Percentiles rank a stretch among this genome's conserved stretches.
phyloP scores from a whole-genome alignment of 106 monocot genomes.

The Dactylorhiza incarnata region DNA sequence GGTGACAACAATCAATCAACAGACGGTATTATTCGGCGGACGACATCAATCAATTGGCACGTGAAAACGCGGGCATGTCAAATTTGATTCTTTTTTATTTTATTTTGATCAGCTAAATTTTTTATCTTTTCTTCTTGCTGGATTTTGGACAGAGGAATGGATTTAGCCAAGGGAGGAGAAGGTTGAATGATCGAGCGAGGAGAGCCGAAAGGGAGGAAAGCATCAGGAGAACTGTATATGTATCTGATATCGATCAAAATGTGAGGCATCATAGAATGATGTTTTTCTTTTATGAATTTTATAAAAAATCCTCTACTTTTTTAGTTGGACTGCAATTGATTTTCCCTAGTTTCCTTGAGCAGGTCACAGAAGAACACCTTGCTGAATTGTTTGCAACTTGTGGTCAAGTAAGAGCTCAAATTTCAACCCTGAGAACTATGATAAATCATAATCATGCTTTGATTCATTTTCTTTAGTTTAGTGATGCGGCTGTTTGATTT shows the following conservation, averaged over 20 bases:
- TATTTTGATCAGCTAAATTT: neutral
- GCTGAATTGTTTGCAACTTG: slow-evolving; percentile 36
- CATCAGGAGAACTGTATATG: slow-evolving; percentile 69
- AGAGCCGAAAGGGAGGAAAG: slow-evolving; percentile 60
- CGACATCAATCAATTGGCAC: no score
- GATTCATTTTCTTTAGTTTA: neutral
- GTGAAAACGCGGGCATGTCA: no score
- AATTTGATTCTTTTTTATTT: slow-evolving; percentile 1
- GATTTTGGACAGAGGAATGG: slow-evolving; percentile 47
- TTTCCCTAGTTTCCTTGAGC: neutral
- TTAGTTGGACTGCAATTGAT: neutral
- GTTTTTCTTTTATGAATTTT: neutral
- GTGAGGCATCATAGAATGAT: slow-evolving; percentile 21
- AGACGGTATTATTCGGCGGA: no score
- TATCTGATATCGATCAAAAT: slow-evolving; percentile 61
- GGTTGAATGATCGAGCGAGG: slow-evolving; percentile 41
- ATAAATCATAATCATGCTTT: neutral
- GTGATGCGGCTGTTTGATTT: neutral
- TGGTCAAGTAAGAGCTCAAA: slow-evolving; percentile 41
- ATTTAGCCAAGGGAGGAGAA: slow-evolving; percentile 33
- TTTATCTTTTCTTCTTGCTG: neutral
- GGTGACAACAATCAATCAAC: no score
- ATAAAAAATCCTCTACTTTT: neutral
- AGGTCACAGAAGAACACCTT: slow-evolving; percentile 66
- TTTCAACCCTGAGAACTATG: neutral